Percentiles rank a stretch among this genome's conserved stretches.
phyloP scores from a whole-genome alignment of 1,284 basidiomycete genomes.

The Tylopilus sp. region DNA sequence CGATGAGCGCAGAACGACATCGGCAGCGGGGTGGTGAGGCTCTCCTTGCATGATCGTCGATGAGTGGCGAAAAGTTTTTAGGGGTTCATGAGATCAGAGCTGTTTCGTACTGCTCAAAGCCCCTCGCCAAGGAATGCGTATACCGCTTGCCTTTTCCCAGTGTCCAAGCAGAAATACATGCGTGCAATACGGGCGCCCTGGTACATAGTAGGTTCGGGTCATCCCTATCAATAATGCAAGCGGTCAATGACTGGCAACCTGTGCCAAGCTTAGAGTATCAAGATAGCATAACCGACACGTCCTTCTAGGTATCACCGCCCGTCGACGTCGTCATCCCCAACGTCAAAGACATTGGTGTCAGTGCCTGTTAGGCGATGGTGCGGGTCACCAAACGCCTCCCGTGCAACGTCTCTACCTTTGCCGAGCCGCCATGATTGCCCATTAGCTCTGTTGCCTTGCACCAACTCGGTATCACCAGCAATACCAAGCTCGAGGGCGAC shows the following conservation, averaged over 20 bases:
- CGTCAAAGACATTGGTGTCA: slow-evolving; percentile 12
- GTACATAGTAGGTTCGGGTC: not conserved
- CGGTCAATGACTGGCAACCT: not conserved
- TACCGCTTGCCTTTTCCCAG: no score
- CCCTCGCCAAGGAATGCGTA: no score
- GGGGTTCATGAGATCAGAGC: not conserved
- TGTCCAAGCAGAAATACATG: no score
- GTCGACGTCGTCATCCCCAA: slow-evolving; percentile 13
- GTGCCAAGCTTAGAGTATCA: not conserved
- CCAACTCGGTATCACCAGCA: slow-evolving; percentile 41
- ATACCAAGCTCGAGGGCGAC: slow-evolving; percentile 52
- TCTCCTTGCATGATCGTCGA: slow-evolving; percentile 9
- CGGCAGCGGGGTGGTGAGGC: slow-evolving; percentile 9
- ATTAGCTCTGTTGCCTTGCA: slow-evolving; percentile 32
- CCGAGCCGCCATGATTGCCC: slow-evolving; percentile 40
- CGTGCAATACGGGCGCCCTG: not conserved
- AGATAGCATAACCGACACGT: not conserved
- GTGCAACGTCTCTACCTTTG: slow-evolving; percentile 38
- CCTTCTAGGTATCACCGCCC: slow-evolving; percentile 1
- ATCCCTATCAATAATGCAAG: not conserved
- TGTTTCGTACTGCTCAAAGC: no score
- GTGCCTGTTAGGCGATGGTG: slow-evolving; percentile 5
- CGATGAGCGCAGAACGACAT: slow-evolving; percentile 30
- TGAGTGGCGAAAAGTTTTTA: not conserved
- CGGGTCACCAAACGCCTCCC: slow-evolving; percentile 27